phyloP scores from a whole-genome alignment of 495 filamentous ascomycete genomes.

The Penicillium daleae region DNA sequence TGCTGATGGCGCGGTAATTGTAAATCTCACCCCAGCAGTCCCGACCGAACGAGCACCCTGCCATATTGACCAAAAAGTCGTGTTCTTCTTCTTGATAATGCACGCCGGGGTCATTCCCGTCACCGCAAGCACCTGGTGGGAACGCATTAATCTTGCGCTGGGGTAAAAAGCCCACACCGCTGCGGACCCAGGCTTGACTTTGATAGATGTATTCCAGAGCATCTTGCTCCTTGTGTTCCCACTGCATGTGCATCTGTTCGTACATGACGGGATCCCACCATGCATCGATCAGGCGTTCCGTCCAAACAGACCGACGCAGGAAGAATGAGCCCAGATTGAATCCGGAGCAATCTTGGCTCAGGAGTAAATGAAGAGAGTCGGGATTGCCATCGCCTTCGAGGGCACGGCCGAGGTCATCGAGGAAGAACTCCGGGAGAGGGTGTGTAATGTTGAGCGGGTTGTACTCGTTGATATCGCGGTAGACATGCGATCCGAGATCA shows the following conservation, averaged over 20 bases:
- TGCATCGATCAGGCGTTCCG: slow-evolving; percentile 87
- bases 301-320: slow-evolving; percentile 80
- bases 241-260: slow-evolving; percentile 98
- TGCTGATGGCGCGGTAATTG: slow-evolving; percentile 84
- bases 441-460: slow-evolving; percentile 95
- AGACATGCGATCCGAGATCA: slow-evolving; percentile 71
- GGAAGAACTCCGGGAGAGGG: slow-evolving; percentile 69
- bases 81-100: slow-evolving; percentile 86
- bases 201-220: slow-evolving; percentile 90
- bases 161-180: slow-evolving; percentile 84
- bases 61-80: slow-evolving; percentile 99
- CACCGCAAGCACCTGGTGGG: slow-evolving; percentile 84
- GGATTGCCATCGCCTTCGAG: slow-evolving; percentile 72
- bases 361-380: slow-evolving; percentile 79
- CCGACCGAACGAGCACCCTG: slow-evolving; percentile 92
- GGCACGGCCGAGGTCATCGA: slow-evolving; percentile 73
- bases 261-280: slow-evolving; percentile 99
- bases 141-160: slow-evolving; percentile 95
- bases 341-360: slow-evolving; percentile 92
- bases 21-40: slow-evolving; percentile 99
- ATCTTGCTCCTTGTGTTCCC: slow-evolving; percentile 99
- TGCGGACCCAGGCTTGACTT: slow-evolving; percentile 90
- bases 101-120: slow-evolving; percentile 70
- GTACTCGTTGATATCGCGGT: slow-evolving; percentile 95
- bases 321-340: slow-evolving; percentile 99